Percentiles rank a stretch among this genome's conserved stretches.
Conservation (phyloP, 2,329 filamentous ascomycete species). For the Monilinia laxa region DNA sequence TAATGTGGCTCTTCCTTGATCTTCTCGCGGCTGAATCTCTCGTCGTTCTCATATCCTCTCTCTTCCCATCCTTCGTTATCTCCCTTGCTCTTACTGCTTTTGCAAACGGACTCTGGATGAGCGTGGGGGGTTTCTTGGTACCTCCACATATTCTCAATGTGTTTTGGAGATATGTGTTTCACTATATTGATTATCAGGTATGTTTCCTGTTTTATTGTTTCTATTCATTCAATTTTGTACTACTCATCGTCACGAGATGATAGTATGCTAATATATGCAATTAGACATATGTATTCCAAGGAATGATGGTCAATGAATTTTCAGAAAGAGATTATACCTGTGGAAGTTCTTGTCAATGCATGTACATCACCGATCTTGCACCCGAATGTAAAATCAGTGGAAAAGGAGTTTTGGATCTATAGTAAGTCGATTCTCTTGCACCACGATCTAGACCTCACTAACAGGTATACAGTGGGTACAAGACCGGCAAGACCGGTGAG, state of each 20-base stretch:
- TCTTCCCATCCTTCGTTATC: conserved; percentile 79
- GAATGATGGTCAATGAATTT: conserved; percentile 94
- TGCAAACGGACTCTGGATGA: conserved; percentile 89
- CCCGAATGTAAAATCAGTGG: conserved; percentile 69
- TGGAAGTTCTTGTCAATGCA: conserved; percentile 53
- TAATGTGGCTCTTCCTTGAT: conserved; percentile 84
- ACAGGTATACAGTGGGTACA: conserved; percentile 51
- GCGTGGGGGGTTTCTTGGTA: conserved; percentile 79
- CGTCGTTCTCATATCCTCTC: conserved; percentile 70
- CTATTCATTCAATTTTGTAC: not conserved
- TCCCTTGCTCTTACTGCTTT: conserved; percentile 78
- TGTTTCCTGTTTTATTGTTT: not conserved
- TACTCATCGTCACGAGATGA: not conserved
- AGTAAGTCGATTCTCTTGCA: conserved; percentile 39
- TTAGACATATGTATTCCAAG: conserved; percentile 77
- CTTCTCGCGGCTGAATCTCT: conserved; percentile 79
- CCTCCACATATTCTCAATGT: conserved; percentile 69
- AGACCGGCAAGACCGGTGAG: conserved; percentile 59
- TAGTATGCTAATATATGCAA: conserved; percentile 12
- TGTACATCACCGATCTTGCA: conserved; percentile 64
- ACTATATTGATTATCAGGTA: conserved; percentile 82
- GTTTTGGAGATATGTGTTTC: conserved; percentile 85
- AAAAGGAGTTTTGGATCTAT: conserved; percentile 65
- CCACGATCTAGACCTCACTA: conserved; percentile 5
- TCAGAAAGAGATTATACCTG: conserved; percentile 63